A percentile compares a stretch with the other conserved stretches of the same genome.
Evolutionary conservation across 305 asterid species (phyloP).

Genomic region (Solanum chacoense): DNA sequence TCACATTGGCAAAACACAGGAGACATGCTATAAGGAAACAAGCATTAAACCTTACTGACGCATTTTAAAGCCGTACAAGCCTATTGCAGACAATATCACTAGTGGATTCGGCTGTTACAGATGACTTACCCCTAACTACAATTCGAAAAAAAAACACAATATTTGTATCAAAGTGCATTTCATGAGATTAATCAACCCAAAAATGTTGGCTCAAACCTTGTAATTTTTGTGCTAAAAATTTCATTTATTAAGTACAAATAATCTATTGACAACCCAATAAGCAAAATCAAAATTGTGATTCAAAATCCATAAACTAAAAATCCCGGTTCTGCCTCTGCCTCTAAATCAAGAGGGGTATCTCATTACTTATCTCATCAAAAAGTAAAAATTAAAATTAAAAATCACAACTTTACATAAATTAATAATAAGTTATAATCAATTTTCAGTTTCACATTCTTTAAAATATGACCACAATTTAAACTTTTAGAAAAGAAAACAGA

Average conservation of each 20-base stretch:
- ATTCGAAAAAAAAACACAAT: background rate
- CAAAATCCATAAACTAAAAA: background rate
- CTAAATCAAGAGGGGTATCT: background rate
- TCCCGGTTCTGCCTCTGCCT: background rate
- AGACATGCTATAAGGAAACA: background rate
- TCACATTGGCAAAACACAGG: background rate
- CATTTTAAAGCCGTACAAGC: background rate
- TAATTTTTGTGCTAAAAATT: background rate
- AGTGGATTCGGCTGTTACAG: background rate
- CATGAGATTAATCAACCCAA: background rate
- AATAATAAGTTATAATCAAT: background rate
- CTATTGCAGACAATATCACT: background rate
- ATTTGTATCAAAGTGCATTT: background rate
- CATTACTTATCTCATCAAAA: background rate
- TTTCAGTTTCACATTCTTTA: background rate
- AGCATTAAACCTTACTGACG: background rate
- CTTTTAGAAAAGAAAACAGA: background rate
- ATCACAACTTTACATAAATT: background rate
- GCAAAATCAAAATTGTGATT: background rate
- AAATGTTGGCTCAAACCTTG: background rate
- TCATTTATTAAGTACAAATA: background rate
- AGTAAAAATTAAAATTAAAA: background rate
- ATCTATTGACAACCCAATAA: background rate
- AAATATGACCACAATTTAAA: background rate
- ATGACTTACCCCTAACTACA: background rate